A percentile compares a stretch with the other conserved stretches of the same genome.
phyloP scores from a whole-genome alignment of 2,329 filamentous ascomycete species.

The Pseudogymnoascus verrucosus region DNA sequence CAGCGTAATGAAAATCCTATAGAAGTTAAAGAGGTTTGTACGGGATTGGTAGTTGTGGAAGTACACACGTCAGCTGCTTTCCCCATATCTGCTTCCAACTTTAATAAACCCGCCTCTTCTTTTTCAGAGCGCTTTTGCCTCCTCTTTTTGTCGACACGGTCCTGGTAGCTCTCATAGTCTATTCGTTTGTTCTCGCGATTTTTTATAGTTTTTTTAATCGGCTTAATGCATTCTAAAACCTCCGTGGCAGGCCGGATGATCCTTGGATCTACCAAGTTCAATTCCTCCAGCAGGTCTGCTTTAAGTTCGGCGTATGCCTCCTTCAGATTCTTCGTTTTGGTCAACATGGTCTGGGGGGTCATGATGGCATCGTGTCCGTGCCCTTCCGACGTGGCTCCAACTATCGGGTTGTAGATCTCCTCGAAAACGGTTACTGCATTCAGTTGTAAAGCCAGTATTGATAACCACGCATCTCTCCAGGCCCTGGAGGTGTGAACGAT shows the following conservation, averaged over 20 bases:
- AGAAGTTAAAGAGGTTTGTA: constrained; percentile 12
- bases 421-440: constrained; percentile 61
- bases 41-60: background rate
- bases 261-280: constrained; percentile 60
- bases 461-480: constrained; percentile 73
- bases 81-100: constrained; percentile 62
- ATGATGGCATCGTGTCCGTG: constrained; percentile 45
- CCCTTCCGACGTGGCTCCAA: constrained; percentile 53
- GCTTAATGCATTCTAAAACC: constrained; percentile 59
- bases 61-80: constrained; percentile 52
- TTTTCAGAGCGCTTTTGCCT: constrained; percentile 64
- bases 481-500: constrained; percentile 67
- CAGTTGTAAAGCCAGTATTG: constrained; percentile 61
- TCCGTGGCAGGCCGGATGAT: constrained; percentile 63
- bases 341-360: constrained; percentile 56
- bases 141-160: constrained; percentile 60
- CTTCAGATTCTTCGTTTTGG: constrained; percentile 57
- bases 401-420: constrained; percentile 67
- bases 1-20: constrained; percentile 65
- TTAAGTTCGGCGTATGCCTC: constrained; percentile 63
- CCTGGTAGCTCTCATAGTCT: constrained; percentile 72
- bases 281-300: constrained; percentile 62
- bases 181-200: constrained; percentile 74
- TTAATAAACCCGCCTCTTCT: constrained; percentile 63
- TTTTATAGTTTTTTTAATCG: constrained; percentile 75